These are phyloP conservation scores for Boechera stricta DNA, from an alignment of 345 rosid species.

Conservation along the genomic window DNA sequence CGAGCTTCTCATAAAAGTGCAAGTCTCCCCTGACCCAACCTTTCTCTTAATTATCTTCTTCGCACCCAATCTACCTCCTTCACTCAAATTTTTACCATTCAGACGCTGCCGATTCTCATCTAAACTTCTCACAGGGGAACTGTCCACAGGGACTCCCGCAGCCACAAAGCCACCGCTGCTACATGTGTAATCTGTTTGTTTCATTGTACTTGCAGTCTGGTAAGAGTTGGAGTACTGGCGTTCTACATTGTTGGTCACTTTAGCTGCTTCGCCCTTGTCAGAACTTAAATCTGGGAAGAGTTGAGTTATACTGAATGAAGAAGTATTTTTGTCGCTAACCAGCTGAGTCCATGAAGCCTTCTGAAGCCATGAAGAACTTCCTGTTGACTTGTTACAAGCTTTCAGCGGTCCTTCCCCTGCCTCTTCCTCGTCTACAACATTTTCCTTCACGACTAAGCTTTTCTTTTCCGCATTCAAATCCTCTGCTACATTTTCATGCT, in stretches of 20 bases:
- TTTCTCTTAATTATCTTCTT: conserved; percentile 23
- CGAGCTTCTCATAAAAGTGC: conserved; percentile 74
- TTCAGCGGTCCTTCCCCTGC: conserved; percentile 12
- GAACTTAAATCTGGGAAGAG: conserved; percentile 54
- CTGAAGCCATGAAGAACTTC: conserved; percentile 81
- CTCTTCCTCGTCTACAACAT: conserved; percentile 34
- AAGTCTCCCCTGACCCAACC: conserved; percentile 54
- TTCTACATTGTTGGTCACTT: conserved; percentile 25
- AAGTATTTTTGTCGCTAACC: conserved; percentile 52
- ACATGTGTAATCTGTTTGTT: conserved; percentile 19
- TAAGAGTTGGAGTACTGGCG: conserved; percentile 11
- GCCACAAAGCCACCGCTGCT: conserved; percentile 13
- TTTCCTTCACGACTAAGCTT: conserved; percentile 27
- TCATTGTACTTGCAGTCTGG: conserved; percentile 36
- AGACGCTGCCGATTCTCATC: conserved; percentile 32
- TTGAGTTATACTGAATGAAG: conserved; percentile 69
- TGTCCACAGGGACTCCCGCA: conserved; percentile 20
- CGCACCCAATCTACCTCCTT: conserved; percentile 29
- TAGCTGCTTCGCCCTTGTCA: conserved; percentile 39
- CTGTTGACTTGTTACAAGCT: conserved; percentile 51
- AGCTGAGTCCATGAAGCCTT: conserved; percentile 86
- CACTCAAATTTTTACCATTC: conserved; percentile 29
- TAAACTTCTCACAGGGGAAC: conserved; percentile 25
- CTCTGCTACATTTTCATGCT: conserved; percentile 32
- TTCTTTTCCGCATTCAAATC: conserved; percentile 29